phyloP scores from a whole-genome alignment of 352 stramenopile species.

The Globisporangium uncinulatum region DNA sequence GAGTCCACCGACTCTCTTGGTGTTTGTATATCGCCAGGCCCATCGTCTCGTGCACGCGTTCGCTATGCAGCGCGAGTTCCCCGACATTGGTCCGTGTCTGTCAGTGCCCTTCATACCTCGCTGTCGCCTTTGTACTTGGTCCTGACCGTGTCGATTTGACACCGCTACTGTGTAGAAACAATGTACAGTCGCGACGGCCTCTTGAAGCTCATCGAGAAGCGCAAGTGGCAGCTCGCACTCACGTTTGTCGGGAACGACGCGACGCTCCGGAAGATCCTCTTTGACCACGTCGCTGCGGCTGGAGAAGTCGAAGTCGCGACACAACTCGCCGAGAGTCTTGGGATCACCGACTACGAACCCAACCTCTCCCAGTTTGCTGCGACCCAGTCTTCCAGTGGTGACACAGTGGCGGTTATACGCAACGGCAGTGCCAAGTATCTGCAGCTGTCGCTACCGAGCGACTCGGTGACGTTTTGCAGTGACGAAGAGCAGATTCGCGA shows the following conservation, averaged over 20 bases:
- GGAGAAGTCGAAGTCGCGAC: conserved; percentile 24
- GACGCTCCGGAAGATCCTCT: conserved; percentile 39
- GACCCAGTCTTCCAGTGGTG: background rate
- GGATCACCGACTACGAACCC: conserved; percentile 30
- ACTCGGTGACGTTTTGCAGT: conserved; percentile 37
- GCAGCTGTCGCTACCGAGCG: conserved; percentile 13
- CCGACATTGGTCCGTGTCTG: conserved; percentile 43
- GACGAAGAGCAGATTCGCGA: conserved; percentile 21
- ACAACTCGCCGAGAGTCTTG: conserved; percentile 31
- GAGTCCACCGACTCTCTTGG: background rate
- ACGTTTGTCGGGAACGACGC: conserved; percentile 55
- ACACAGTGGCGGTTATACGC: background rate
- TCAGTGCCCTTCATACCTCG: too few species aligned
- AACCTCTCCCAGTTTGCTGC: conserved; percentile 15
- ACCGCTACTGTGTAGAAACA: conserved; percentile 23
- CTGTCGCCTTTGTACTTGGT: too few species aligned
- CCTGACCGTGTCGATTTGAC: background rate
- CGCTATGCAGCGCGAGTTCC: conserved; percentile 40
- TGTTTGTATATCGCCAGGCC: conserved; percentile 19
- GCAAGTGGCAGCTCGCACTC: conserved; percentile 54
- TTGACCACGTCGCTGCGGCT: conserved; percentile 34
- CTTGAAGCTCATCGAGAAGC: conserved; percentile 51
- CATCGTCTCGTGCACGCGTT: conserved; percentile 54
- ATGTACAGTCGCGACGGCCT: conserved; percentile 58
- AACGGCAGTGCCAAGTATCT: conserved; percentile 19